Percentiles rank a stretch among this genome's conserved stretches.
These are phyloP conservation scores for Achlya hypogyna DNA, from an alignment of 352 stramenopile species.

Conservation along the genomic window DNA sequence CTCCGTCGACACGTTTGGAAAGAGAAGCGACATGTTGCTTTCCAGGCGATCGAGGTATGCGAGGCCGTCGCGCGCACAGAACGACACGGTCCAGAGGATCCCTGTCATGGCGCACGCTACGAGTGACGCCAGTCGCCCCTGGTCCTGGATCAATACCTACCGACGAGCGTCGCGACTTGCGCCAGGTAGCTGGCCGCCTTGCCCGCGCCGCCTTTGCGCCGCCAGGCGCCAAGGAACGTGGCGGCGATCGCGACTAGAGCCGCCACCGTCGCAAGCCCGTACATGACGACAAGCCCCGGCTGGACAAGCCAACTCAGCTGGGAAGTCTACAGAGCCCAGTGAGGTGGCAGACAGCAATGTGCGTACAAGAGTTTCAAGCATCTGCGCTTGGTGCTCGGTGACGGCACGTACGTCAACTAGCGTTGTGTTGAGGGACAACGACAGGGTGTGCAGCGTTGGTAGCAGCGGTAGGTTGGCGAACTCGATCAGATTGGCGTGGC, in stretches of 20 bases:
- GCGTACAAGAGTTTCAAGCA: constrained; percentile 21
- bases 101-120: constrained; percentile 37
- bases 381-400: constrained; percentile 14
- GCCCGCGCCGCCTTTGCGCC: constrained; percentile 30
- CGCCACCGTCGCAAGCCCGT: constrained; percentile 26
- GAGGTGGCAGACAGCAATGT: background rate
- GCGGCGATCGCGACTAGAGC: constrained; percentile 27
- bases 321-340: background rate
- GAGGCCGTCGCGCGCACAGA: constrained; percentile 47
- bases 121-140: constrained; percentile 7
- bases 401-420: constrained; percentile 18
- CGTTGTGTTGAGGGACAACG: constrained; percentile 27
- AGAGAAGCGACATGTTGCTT: constrained; percentile 27
- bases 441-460: constrained; percentile 28
- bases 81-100: constrained; percentile 36
- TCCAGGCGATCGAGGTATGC: constrained; percentile 32
- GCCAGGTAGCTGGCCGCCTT: constrained; percentile 36
- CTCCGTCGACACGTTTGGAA: constrained; percentile 6
- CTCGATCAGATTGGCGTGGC: constrained; percentile 4
- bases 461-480: constrained; percentile 21
- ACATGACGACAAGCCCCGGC: constrained; percentile 28
- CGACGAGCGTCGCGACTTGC: constrained; percentile 26
- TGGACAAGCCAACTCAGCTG: constrained; percentile 28
- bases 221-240: constrained; percentile 29
- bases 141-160: background rate